Percentiles rank a stretch among this genome's conserved stretches.
Evolutionary conservation across 2,329 filamentous ascomycete species (phyloP).

Genomic region (Emericellopsis atlantica): DNA sequence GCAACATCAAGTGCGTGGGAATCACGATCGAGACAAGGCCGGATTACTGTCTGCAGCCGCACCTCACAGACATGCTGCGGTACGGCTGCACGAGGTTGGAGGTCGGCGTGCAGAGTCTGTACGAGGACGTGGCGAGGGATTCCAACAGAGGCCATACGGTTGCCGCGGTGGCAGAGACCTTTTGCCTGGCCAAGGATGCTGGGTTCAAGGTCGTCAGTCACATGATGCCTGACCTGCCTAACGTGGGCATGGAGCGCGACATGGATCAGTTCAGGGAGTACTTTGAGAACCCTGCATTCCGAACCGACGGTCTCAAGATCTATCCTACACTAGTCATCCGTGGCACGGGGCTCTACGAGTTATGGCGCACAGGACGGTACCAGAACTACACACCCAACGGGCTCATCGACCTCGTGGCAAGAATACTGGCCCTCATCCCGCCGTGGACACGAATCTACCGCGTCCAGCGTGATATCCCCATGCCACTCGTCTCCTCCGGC

Average conservation of each 20-base stretch:
- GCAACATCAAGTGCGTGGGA: constrained; percentile 92
- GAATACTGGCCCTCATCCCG: constrained; percentile 88
- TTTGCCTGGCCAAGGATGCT: constrained; percentile 92
- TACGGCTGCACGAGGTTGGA: constrained; percentile 94
- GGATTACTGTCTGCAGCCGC: constrained; percentile 93
- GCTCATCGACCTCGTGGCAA: constrained; percentile 85
- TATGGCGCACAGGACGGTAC: constrained; percentile 94
- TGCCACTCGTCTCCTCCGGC: constrained; percentile 96
- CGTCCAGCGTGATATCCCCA: constrained; percentile 97
- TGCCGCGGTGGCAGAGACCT: constrained; percentile 88
- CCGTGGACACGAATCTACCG: constrained; percentile 98
- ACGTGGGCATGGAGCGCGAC: constrained; percentile 96
- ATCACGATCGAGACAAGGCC: constrained; percentile 97
- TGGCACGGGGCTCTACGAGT: constrained; percentile 88
- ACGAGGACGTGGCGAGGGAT: constrained; percentile 96
- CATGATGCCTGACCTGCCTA: constrained; percentile 99
- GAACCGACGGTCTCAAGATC: constrained; percentile 94
- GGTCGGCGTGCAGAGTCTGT: constrained; percentile 89
- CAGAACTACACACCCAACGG: constrained; percentile 99
- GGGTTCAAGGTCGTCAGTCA: constrained; percentile 98
- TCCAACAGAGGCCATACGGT: constrained; percentile 96
- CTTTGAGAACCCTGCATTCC: constrained; percentile 91
- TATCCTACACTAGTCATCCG: constrained; percentile 96
- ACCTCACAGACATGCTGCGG: constrained; percentile 90
- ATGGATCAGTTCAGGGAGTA: constrained; percentile 96